phyloP scores from a whole-genome alignment of 306 rosid species.

The Leucaena leucocephala region DNA sequence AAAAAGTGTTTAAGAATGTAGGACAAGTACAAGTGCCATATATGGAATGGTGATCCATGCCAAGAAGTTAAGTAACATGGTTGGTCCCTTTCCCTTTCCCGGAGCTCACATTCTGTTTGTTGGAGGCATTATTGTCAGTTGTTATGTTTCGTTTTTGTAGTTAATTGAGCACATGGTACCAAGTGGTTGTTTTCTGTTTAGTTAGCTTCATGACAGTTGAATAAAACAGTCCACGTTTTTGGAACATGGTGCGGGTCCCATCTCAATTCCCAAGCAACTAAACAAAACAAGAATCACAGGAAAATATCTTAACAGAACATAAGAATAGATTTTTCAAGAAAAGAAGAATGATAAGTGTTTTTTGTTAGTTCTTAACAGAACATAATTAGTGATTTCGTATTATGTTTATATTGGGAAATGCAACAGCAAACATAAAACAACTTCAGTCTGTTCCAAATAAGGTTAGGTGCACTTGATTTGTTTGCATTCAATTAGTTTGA shows the following conservation, averaged over 20 bases:
- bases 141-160: constrained; percentile 31
- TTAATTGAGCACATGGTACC: constrained; percentile 36
- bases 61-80: constrained; percentile 27
- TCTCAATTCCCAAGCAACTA: constrained; percentile 30
- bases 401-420: neutral
- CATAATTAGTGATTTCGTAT: neutral
- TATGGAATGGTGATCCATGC: constrained; percentile 24
- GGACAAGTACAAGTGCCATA: neutral
- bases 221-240: constrained; percentile 15
- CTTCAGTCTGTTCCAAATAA: neutral
- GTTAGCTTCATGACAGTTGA: constrained; percentile 13
- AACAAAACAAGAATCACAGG: constrained; percentile 2
- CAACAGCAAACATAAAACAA: neutral
- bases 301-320: neutral
- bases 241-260: constrained; percentile 47
- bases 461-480: constrained; percentile 29
- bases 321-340: neutral
- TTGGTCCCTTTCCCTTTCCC: constrained; percentile 25
- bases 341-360: no score
- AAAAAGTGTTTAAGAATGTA: neutral
- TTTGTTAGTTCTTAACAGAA: neutral
- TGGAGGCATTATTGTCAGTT: constrained; percentile 10
- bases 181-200: constrained; percentile 35
- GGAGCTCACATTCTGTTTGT: constrained; percentile 13
- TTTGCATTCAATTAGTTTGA: constrained; percentile 35